phyloP scores from a whole-genome alignment of 208 protist species.

The Leishmania major region DNA sequence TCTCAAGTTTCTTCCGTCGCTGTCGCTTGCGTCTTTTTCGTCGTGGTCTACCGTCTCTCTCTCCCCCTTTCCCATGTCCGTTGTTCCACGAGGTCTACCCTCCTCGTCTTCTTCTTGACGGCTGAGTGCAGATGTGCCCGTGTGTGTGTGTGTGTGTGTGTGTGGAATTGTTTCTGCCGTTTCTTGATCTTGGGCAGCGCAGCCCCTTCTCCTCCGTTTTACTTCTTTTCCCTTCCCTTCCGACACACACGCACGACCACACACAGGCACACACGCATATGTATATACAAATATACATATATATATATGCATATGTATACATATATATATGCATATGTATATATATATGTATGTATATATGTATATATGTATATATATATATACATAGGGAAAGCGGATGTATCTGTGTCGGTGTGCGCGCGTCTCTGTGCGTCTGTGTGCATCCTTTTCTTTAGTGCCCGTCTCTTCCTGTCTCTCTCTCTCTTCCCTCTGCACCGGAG shows the following conservation, averaged over 20 bases:
- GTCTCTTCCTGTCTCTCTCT: not conserved
- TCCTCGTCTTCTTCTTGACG: not conserved
- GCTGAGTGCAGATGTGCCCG: not conserved
- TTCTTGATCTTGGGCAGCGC: not conserved
- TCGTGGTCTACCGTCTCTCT: not conserved
- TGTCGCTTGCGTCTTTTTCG: not conserved
- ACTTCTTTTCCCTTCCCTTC: not conserved
- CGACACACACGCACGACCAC: not conserved
- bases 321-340: no score
- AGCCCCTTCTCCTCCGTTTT: not conserved
- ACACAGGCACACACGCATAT: no score
- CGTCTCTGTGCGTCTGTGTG: constrained; percentile 1
- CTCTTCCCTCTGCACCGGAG: not conserved
- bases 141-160: no score
- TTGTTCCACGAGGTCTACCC: not conserved
- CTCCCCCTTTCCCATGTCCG: not conserved
- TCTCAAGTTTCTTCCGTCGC: not conserved
- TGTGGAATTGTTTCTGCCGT: not conserved
- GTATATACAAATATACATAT: no score
- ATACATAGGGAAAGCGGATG: not conserved
- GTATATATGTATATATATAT: not conserved
- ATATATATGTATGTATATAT: no score
- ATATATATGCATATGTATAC: no score
- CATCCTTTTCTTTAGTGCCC: not conserved
- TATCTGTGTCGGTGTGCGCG: not conserved